Base-by-base conservation (phyloP, 1,284 basidiomycete species). In the Rugosomyces carneus region DNA sequence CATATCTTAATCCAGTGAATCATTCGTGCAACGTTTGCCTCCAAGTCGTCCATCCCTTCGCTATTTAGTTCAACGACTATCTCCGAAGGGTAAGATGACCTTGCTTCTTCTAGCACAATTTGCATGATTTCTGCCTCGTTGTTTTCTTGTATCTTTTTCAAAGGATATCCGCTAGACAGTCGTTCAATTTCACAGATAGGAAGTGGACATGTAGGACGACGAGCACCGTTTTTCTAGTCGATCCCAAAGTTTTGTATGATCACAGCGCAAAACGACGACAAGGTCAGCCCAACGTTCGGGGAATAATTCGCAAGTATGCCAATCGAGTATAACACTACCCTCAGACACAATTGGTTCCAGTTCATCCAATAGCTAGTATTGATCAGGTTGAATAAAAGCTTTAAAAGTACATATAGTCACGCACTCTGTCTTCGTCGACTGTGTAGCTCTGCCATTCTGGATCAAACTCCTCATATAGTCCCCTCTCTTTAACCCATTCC, bases 111-210 rank as follows among this genome's bases (percentile, higher is more conserved):
- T 7, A 89, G 70, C 19, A 96, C 85, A 27, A 93, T 84, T 59
- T 91, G 78, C 94, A 99, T 97, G 62, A 99, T 99, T 68, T 99
- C 95, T 7, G 94, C 93, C 57, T 94, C 86, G 66, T 99, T 95
- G 65, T 99, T 99, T 67, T 99, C 96, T 62, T 94, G 88, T 8
- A 99, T 92, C 70, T 99, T 99, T 62, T 91, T 89, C 38, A 93
- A 66, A 0, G 88, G 71, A 61, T 99, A 99, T 9, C 81, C 80
- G 54, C 95, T 37, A 23, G 27, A 20, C 7, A 21, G 18, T 5
- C 21, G 13, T 21, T 16, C 8, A 34, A 5, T 3, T 7, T 5
- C 2, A 6, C 21, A 15, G 6, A 21, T 10, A 7, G 5, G 13
- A 37, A 37, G 13, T n/a, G 10, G 18, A 2, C 10, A 21, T 26